phyloP scores from a whole-genome alignment of 768 basidiomycete genomes.

The Psilocybe azurescens region DNA sequence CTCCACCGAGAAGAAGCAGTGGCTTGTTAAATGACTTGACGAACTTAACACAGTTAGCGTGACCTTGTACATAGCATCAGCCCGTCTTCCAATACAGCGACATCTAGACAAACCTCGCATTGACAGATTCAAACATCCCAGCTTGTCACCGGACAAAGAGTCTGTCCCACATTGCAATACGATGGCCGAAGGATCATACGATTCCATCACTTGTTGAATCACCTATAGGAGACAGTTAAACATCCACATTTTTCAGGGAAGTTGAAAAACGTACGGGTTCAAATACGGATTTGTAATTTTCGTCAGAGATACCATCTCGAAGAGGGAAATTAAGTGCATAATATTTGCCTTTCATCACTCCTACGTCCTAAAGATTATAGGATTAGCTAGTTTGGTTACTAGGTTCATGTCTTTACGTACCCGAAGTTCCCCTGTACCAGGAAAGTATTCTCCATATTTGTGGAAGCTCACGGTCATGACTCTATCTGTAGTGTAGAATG shows the following conservation, averaged over 20 bases:
- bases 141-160: conserved; percentile 93
- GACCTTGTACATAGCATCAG: conserved; percentile 55
- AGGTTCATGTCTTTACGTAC: conserved; percentile 40
- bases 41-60: conserved; percentile 97
- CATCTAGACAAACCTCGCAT: conserved; percentile 72
- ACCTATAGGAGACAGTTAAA: conserved; percentile 57
- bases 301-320: conserved; percentile 94
- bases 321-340: conserved; percentile 96
- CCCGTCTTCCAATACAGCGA: not conserved
- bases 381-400: not conserved
- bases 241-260: not conserved
- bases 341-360: conserved; percentile 92
- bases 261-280: conserved; percentile 72
- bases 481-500: conserved; percentile 97
- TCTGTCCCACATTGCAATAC: conserved; percentile 98
- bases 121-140: conserved; percentile 94
- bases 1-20: conserved; percentile 92
- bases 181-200: conserved; percentile 92
- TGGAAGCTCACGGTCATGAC: conserved; percentile 99
- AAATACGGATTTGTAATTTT: conserved; percentile 93
- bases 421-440: conserved; percentile 96
- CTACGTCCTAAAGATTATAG: conserved; percentile 69
- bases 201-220: conserved; percentile 91
- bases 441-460: conserved; percentile 99
- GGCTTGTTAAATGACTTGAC: conserved; percentile 97